These are phyloP conservation scores for Penicillium samsonianum DNA, from an alignment of 495 filamentous ascomycete species.

Conservation along the genomic window DNA sequence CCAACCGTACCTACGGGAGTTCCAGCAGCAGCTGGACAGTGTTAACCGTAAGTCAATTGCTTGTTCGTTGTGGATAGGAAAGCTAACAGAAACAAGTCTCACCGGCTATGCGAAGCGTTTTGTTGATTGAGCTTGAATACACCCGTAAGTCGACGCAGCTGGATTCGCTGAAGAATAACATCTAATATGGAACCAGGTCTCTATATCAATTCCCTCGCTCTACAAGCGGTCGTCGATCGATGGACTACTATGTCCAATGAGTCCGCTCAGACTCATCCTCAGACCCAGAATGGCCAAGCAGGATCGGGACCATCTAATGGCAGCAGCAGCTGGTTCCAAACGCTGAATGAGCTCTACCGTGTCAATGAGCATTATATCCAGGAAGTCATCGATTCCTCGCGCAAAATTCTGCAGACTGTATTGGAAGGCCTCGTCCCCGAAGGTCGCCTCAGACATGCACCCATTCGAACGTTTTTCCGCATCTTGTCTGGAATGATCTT, in stretches of 20 bases:
- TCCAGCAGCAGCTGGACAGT: conserved; percentile 72
- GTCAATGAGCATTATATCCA: conserved; percentile 74
- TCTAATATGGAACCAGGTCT: conserved; percentile 39
- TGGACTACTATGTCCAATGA: conserved; percentile 71
- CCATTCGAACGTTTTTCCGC: conserved; percentile 90
- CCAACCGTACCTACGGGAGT: conserved; percentile 70
- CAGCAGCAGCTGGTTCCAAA: conserved; percentile 47
- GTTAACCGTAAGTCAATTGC: conserved; percentile 46
- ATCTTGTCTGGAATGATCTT: conserved; percentile 96
- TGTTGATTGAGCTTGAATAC: conserved; percentile 90
- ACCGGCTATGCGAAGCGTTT: conserved; percentile 74
- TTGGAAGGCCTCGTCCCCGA: conserved; percentile 79
- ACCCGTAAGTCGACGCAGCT: conserved; percentile 54
- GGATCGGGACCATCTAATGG: conserved; percentile 37
- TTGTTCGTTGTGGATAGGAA: neutral
- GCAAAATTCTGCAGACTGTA: conserved; percentile 79
- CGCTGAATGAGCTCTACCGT: conserved; percentile 56
- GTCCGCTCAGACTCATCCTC: conserved; percentile 49
- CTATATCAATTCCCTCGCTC: conserved; percentile 87
- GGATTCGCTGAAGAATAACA: conserved; percentile 14
- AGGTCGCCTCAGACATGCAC: conserved; percentile 86
- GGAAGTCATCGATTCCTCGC: conserved; percentile 84
- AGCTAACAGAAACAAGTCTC: conserved; percentile 55
- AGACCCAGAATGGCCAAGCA: conserved; percentile 42
- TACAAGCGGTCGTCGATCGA: conserved; percentile 93